phyloP scores from a whole-genome alignment of 768 basidiomycete genomes.

The Hericium erinaceus region DNA sequence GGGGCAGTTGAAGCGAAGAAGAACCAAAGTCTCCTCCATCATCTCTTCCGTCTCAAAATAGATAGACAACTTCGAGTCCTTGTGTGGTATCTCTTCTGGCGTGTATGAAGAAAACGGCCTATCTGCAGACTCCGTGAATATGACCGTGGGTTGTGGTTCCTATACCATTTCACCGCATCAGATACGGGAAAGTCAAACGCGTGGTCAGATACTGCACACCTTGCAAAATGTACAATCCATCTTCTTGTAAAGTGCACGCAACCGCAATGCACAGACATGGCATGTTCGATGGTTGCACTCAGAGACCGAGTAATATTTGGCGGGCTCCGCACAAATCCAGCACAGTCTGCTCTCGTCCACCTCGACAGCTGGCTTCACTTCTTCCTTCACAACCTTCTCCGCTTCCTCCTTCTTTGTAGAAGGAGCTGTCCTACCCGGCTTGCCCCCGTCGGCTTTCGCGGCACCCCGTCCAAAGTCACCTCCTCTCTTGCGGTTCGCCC shows the following conservation, averaged over 20 bases:
- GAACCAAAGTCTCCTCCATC: constrained; percentile 89
- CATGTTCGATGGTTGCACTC: constrained; percentile 93
- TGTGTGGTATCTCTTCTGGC: constrained; percentile 46
- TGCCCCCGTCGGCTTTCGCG: not conserved
- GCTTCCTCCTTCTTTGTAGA: not conserved
- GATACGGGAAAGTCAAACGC: not conserved
- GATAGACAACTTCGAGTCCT: constrained; percentile 66
- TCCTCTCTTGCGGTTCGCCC: not conserved
- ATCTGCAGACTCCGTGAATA: constrained; percentile 65
- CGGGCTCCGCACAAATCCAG: constrained; percentile 92
- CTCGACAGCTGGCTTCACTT: constrained; percentile 6
- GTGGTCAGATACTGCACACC: constrained; percentile 31
- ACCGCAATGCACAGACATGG: constrained; percentile 83
- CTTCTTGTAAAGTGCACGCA: constrained; percentile 91
- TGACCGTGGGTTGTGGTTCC: constrained; percentile 66
- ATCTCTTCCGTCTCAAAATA: constrained; percentile 85
- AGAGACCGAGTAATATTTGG: constrained; percentile 83
- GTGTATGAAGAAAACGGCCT: constrained; percentile 50
- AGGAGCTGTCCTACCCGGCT: not conserved
- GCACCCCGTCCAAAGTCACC: not conserved
- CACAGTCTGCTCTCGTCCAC: constrained; percentile 45
- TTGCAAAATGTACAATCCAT: constrained; percentile 95
- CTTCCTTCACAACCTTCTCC: constrained; percentile 1
- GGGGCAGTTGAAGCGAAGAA: constrained; percentile 93
- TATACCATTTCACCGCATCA: constrained; percentile 18